Conservation (phyloP, 306 rosid genomes). For the Fragaria ananassa region DNA sequence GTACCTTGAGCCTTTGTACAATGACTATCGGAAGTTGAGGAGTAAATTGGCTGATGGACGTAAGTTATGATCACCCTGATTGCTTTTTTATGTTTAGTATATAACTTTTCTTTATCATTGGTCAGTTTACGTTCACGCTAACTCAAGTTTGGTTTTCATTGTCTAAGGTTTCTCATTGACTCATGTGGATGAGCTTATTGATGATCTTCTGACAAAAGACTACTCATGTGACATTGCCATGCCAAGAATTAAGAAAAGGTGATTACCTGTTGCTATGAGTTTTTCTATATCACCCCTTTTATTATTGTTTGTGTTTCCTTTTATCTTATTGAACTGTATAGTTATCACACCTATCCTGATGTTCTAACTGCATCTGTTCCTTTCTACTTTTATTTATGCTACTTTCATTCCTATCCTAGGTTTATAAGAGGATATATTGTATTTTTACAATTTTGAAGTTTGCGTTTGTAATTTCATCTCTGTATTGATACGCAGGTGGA, state of each 20-base stretch:
- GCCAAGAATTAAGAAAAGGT: slow-evolving; percentile 93
- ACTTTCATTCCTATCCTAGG: not conserved
- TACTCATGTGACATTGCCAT: slow-evolving; percentile 90
- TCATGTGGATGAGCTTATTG: slow-evolving; percentile 95
- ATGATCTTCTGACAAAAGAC: slow-evolving; percentile 85
- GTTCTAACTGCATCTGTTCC: not conserved
- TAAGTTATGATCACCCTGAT: slow-evolving; percentile 28
- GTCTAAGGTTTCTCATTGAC: slow-evolving; percentile 69
- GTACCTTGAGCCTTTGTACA: slow-evolving; percentile 85
- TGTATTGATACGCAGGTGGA: slow-evolving; percentile 53
- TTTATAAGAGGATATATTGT: not conserved
- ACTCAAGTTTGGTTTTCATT: slow-evolving; percentile 15
- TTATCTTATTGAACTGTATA: not conserved
- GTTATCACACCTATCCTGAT: not conserved
- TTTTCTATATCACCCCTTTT: not conserved
- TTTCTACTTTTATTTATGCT: not conserved
- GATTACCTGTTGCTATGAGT: not conserved
- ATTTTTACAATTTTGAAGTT: not conserved
- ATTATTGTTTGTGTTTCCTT: not conserved
- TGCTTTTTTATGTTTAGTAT: not conserved
- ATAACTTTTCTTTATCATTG: not conserved
- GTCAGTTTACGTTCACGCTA: not conserved
- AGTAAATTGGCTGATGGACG: slow-evolving; percentile 72
- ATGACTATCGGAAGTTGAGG: slow-evolving; percentile 79
- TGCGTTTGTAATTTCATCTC: not conserved